Conservation (phyloP, 129 eudicot genomes). For the Lonicera japonica region DNA sequence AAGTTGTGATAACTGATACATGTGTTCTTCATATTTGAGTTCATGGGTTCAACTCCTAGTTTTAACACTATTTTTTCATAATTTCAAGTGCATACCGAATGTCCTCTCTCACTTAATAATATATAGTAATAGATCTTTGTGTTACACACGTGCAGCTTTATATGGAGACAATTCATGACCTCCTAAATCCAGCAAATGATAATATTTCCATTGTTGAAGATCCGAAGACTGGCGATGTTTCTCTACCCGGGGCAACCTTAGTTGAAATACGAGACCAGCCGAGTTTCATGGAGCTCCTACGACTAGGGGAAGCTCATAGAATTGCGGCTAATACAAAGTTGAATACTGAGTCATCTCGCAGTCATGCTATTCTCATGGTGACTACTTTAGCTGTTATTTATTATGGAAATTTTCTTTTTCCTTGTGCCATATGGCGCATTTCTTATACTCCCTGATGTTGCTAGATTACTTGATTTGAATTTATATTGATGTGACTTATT, state of each 20-base stretch:
- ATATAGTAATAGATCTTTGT: no score
- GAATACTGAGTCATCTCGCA: constrained; percentile 99
- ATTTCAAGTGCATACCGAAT: no score
- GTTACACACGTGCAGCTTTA: constrained; percentile 61
- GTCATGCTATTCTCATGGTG: constrained; percentile 99
- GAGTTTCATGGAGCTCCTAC: constrained; percentile 79
- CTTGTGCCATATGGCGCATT: not conserved
- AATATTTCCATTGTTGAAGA: constrained; percentile 95
- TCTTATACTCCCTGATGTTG: not conserved
- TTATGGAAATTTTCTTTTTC: not conserved
- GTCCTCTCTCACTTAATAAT: no score
- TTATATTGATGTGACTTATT: constrained; percentile 7
- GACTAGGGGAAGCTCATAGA: constrained; percentile 92
- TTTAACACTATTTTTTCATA: no score
- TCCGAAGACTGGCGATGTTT: constrained; percentile 95
- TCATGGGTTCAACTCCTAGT: no score
- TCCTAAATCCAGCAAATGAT: constrained; percentile 85
- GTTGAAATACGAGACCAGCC: constrained; percentile 75
- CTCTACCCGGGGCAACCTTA: constrained; percentile 85
- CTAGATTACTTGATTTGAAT: not conserved
- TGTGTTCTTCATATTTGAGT: no score
- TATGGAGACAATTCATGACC: constrained; percentile 97
- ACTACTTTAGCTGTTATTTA: constrained; percentile 5
- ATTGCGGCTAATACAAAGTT: constrained; percentile 98
- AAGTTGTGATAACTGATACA: no score